phyloP scores from a whole-genome alignment of 345 rosid genomes.

The Bretschneidera sinensis region DNA sequence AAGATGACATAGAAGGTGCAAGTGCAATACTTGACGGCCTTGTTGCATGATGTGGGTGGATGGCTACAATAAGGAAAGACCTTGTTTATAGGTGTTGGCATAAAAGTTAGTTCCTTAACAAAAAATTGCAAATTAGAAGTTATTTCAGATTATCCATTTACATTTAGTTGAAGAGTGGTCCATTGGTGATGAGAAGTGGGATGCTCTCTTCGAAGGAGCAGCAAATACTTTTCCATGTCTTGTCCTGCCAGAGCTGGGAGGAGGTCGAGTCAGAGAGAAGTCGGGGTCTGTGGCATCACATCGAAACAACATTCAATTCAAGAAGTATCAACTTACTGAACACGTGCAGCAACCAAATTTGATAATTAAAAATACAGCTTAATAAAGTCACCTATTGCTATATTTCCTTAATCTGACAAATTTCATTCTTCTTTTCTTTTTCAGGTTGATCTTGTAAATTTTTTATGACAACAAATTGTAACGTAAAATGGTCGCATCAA shows the following conservation, averaged over 20 bases:
- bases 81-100: too few relatives aligned
- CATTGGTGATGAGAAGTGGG: conserved; percentile 19
- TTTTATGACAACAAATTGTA: too few relatives aligned
- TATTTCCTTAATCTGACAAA: too few relatives aligned
- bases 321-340: too few relatives aligned
- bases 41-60: conserved; percentile 18
- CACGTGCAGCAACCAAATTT: background rate
- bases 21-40: conserved; percentile 49
- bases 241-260: conserved; percentile 23
- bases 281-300: conserved; percentile 26
- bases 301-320: conserved; percentile 12
- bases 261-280: conserved; percentile 19
- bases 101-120: background rate
- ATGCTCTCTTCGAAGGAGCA: conserved; percentile 15
- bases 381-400: too few relatives aligned
- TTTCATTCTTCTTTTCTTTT: too few relatives aligned
- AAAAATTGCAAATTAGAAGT: background rate
- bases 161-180: conserved; percentile 29
- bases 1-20: conserved; percentile 37
- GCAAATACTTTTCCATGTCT: conserved; percentile 23
- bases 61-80: too few relatives aligned
- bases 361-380: background rate
- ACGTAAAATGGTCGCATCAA: too few relatives aligned
- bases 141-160: conserved; percentile 9
- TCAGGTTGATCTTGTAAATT: too few relatives aligned